Percentiles rank a stretch among this genome's conserved stretches.
Conservation (phyloP, 441 rosid species). For the Pelargonium exstipulatum region DNA sequence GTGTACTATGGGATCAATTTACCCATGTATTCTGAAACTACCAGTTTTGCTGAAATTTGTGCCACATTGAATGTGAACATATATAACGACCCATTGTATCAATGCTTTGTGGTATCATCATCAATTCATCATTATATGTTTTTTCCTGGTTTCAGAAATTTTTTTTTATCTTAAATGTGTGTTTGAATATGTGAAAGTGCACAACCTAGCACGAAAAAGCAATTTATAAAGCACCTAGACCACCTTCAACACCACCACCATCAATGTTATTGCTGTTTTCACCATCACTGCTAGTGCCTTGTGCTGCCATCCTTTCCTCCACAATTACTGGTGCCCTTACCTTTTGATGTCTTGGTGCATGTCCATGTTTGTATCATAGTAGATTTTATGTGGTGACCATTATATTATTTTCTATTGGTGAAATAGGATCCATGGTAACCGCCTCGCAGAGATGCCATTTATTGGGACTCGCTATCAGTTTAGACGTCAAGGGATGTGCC, state of each 20-base stretch:
- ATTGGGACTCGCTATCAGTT: conserved; percentile 79
- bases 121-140: background rate
- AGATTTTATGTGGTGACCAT: background rate
- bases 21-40: background rate
- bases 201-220: too few relatives aligned
- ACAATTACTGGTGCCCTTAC: too few relatives aligned
- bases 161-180: too few relatives aligned
- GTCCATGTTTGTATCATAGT: background rate
- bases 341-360: background rate
- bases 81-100: background rate
- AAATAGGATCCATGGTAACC: conserved; percentile 74
- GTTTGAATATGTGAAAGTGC: too few relatives aligned
- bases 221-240: background rate
- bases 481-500: conserved; percentile 95
- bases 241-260: background rate
- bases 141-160: background rate
- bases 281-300: too few relatives aligned
- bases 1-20: conserved; percentile 2
- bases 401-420: conserved; percentile 15
- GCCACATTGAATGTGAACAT: background rate
- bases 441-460: conserved; percentile 95
- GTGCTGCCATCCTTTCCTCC: too few relatives aligned
- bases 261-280: background rate
- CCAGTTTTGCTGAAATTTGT: background rate
- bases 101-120: background rate